Conservation (phyloP, 257 asterid species). For the Ilex aquifolium region DNA sequence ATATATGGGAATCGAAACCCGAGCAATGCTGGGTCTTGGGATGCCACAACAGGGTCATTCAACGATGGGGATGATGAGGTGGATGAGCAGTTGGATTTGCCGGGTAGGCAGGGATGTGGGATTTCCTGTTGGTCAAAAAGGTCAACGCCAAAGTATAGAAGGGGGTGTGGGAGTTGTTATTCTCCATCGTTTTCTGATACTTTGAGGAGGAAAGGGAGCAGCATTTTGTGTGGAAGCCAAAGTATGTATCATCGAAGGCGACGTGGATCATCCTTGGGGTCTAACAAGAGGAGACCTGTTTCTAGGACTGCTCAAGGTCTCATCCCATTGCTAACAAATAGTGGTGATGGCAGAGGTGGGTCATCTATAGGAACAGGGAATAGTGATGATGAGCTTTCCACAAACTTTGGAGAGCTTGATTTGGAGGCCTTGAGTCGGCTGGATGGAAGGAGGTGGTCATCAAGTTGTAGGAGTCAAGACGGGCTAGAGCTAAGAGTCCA, state of each 20-base stretch:
- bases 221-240: slow-evolving; percentile 64
- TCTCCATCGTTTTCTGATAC: slow-evolving; percentile 93
- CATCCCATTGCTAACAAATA: slow-evolving; percentile 62
- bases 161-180: slow-evolving; percentile 59
- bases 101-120: slow-evolving; percentile 87
- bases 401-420: slow-evolving; percentile 73
- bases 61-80: slow-evolving; percentile 82
- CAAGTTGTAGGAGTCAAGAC: slow-evolving; percentile 79
- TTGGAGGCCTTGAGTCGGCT: slow-evolving; percentile 79
- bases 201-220: slow-evolving; percentile 75
- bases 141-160: slow-evolving; percentile 83
- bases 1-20: slow-evolving; percentile 53
- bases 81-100: slow-evolving; percentile 75
- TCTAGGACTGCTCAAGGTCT: slow-evolving; percentile 51
- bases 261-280: slow-evolving; percentile 39
- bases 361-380: slow-evolving; percentile 57
- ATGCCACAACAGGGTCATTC: slow-evolving; percentile 64
- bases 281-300: slow-evolving; percentile 54
- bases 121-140: slow-evolving; percentile 95
- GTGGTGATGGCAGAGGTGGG: slow-evolving; percentile 35
- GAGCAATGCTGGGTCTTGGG: slow-evolving; percentile 86
- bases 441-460: slow-evolving; percentile 83
- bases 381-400: slow-evolving; percentile 72
- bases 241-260: slow-evolving; percentile 43
- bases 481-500: slow-evolving; percentile 50